Evolutionary conservation across 83 land plant species (phyloP), one percentile per base, ranked within the genome.

Genomic region (Larix sibirica): DNA sequence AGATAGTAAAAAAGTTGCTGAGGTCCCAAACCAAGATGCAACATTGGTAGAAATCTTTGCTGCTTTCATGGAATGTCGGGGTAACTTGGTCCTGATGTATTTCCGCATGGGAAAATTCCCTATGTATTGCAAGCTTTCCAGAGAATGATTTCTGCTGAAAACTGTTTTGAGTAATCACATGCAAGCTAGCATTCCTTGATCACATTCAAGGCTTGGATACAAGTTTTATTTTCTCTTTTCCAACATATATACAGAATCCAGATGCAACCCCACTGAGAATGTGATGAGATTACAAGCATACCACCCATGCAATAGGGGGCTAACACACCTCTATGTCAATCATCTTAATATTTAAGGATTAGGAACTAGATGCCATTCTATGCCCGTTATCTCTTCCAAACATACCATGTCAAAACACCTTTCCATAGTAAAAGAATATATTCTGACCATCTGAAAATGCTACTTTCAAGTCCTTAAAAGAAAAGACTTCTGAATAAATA

Each of bases 31-130:
- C 36, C 74, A 70, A 70, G 21, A 70, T 20, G 47, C 44, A 70
- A 70, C 74, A 70, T 70, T 70, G 74, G 74, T 17, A 38, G 74
- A 42, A 70, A 70, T 70, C 74, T 70, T 70, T 70, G 47, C 74
- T 5, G 23, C 44, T 36, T 70, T 21, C 23, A 70, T 44, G 20
- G 74, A 70, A 36, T 36, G 44, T 70, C 36, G 74, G 74, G 74
- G 74, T 70, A 70, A 70, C 74, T 44, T 70, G 74, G 74, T 28
- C 28, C 28, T 28, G 28, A 28, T 28, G 28, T 28, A 28, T 28
- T 28, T 0, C 28, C 28, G 28, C 28, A 28, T 28, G 28, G 28
- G 28, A 28, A 28, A 28, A 28, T 28, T 28, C 28, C 28, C 28
- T 28, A 28, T 28, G 28, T 28, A 28, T 28, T 28, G 28, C 28